Base-by-base conservation (phyloP, 495 filamentous ascomycete genomes). In the Annulohypoxylon bovei region DNA sequence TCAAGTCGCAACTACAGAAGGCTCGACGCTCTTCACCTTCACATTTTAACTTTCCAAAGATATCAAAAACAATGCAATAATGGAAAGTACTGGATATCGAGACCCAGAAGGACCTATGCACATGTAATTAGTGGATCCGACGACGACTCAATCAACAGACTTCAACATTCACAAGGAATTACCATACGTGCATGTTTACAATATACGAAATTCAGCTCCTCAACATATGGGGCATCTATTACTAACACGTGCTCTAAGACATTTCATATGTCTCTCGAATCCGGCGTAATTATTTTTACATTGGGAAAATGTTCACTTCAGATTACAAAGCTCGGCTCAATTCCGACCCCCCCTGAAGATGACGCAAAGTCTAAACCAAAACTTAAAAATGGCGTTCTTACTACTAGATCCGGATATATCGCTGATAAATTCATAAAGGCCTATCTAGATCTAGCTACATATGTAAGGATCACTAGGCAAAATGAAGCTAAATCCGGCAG, bases 351-450 rank as follows among this genome's bases (percentile, higher is more conserved):
- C 16, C 12, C 27, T 16, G 4, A 39, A 5, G 54, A 67, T 60
- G 63, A 59, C 27, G 40, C 55, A 53, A 53, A 8, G 14, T 20
- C 49, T 50, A 27, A 27, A 4, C 46, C 20, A 18, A 53, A 33
- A 20, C 6, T 20, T 20, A 32, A 53, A 27, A 23, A 49, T 23
- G 44, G 20, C 44, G 9, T 27, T 18, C 20, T 49, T 49, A 1
- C 22, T 55, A 16, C 39, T 32, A 37, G 20, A 42, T 27, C 6
- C 40, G 28, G 46, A 61, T 53, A 52, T 62, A 55, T 61, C 65
- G 65, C 65, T 68, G 57, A 68, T 61, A 68, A 68, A 62, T 67
- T 47, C 64, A 30, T 60, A 3, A 55, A 63, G 6, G 35, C 8
- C 35, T 30, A 3, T 6, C 14, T 33, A 54, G 50, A 28, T n/a